Conservation (phyloP, 371 early-diverging fungal species). For the Coemansia sp. region DNA sequence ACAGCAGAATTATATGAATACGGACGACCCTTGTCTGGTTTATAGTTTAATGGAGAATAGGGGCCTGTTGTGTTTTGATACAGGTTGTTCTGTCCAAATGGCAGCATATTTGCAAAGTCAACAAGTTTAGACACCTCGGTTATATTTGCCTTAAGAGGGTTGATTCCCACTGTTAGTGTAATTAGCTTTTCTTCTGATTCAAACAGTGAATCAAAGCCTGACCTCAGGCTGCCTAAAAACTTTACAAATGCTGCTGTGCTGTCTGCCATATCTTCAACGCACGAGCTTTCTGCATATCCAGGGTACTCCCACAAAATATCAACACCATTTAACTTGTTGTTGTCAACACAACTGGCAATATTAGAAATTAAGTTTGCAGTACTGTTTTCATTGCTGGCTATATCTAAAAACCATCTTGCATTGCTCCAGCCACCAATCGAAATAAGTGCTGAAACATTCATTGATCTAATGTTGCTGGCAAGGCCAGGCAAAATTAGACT, state of each 20-base stretch:
- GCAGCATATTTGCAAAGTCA: slow-evolving; percentile 69
- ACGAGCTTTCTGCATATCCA: slow-evolving; percentile 58
- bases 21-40: slow-evolving; percentile 20
- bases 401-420: slow-evolving; percentile 61
- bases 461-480: slow-evolving; percentile 53
- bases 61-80: slow-evolving; percentile 47
- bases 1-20: slow-evolving; percentile 34
- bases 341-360: slow-evolving; percentile 55
- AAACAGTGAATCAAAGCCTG: slow-evolving; percentile 59
- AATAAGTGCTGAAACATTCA: slow-evolving; percentile 58
- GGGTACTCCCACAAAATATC: slow-evolving; percentile 52
- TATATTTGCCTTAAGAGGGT: slow-evolving; percentile 63
- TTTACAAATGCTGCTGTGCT: slow-evolving; percentile 63
- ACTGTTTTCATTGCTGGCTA: slow-evolving; percentile 51
- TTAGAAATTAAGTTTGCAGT: slow-evolving; percentile 62
- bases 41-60: slow-evolving; percentile 35
- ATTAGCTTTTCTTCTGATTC: slow-evolving; percentile 56
- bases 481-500: slow-evolving; percentile 12
- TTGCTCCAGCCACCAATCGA: slow-evolving; percentile 83
- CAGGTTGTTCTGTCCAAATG: slow-evolving; percentile 60
- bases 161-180: slow-evolving; percentile 68
- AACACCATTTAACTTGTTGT: slow-evolving; percentile 48
- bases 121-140: slow-evolving; percentile 61
- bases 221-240: slow-evolving; percentile 63
- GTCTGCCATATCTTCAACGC: slow-evolving; percentile 57